phyloP scores from a whole-genome alignment of 805 yeast genomes.

The Starmerella apis region DNA sequence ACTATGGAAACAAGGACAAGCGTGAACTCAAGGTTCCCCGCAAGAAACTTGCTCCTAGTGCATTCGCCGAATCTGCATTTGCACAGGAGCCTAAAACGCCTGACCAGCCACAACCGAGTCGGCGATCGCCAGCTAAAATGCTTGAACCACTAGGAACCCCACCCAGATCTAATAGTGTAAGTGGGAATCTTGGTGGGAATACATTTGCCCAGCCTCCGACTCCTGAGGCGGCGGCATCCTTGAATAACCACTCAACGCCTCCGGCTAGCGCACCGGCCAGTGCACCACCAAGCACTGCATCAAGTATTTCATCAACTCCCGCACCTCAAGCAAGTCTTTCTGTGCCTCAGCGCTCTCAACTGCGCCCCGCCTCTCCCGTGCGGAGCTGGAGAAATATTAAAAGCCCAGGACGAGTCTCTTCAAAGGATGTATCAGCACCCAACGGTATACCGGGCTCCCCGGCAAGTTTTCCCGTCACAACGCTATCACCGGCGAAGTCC shows the following conservation, averaged over 20 bases:
- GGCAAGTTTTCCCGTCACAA: not conserved
- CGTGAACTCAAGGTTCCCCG: conserved; percentile 16
- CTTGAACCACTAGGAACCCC: conserved; percentile 5
- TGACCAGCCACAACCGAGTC: not conserved
- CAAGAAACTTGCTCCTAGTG: conserved; percentile 21
- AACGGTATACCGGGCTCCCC: conserved; percentile 6
- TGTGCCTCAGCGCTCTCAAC: conserved; percentile 20
- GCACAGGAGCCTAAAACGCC: not conserved
- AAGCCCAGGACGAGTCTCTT: not conserved
- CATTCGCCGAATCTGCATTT: not conserved
- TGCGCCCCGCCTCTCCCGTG: conserved; percentile 19
- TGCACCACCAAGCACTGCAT: conserved; percentile 2
- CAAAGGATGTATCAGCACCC: not conserved
- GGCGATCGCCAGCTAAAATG: not conserved
- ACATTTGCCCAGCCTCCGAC: conserved; percentile 5
- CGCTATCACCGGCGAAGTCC: not conserved
- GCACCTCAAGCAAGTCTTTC: not conserved
- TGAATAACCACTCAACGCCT: conserved; percentile 2
- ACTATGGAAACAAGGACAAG: not conserved
- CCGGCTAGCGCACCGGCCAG: not conserved
- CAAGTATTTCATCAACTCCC: not conserved
- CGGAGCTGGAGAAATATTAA: conserved; percentile 4
- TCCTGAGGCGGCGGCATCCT: conserved; percentile 7
- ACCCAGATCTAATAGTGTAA: not conserved
- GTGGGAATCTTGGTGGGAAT: not conserved